Conservation (phyloP, 192 early-diverging fungal species). For the Phycomyces blakesleeanus region DNA sequence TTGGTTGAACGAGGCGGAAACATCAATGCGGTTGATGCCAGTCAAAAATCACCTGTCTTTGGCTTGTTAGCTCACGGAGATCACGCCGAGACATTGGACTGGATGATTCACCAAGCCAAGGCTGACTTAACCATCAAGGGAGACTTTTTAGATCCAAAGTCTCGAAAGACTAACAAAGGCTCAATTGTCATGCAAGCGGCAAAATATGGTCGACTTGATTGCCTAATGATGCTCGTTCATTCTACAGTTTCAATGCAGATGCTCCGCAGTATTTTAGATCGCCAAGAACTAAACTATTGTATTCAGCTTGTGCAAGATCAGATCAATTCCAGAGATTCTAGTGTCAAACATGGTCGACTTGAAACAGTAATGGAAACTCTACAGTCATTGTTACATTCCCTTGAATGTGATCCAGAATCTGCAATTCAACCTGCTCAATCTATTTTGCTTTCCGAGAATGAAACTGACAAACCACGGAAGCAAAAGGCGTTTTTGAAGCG, state of each 20-base stretch:
- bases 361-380: background rate
- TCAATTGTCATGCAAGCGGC: constrained; percentile 25
- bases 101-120: constrained; percentile 22
- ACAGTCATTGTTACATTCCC: background rate
- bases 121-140: constrained; percentile 21
- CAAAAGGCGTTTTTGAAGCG: background rate
- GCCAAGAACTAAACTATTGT: constrained; percentile 4
- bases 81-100: constrained; percentile 13
- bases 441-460: no score
- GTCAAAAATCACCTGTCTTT: constrained; percentile 28
- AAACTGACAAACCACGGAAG: no score
- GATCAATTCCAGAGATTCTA: background rate
- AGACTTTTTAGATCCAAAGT: constrained; percentile 22
- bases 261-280: background rate
- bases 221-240: constrained; percentile 13
- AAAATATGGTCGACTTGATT: constrained; percentile 32
- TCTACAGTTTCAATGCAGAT: background rate
- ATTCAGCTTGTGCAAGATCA: background rate
- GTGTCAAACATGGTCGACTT: background rate
- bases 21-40: constrained; percentile 26
- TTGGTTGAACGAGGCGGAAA: constrained; percentile 27
- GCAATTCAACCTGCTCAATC: background rate
- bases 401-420: background rate
- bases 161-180: constrained; percentile 15
- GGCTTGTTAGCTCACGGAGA: constrained; percentile 34